phyloP scores from a whole-genome alignment of 768 basidiomycete genomes.

The Panaeolus cyanescens region DNA sequence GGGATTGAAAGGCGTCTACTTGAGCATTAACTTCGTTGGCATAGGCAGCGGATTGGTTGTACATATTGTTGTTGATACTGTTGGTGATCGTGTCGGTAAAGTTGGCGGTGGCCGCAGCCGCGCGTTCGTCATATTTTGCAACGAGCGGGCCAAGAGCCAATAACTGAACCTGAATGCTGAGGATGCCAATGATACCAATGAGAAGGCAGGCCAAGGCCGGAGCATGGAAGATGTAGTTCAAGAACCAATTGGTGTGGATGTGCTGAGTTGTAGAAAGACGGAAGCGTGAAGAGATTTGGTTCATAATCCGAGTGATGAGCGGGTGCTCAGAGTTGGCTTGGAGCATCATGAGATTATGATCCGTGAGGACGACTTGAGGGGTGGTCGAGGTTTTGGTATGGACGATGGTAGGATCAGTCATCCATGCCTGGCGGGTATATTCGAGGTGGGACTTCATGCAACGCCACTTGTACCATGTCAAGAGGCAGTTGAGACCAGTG shows the following conservation, averaged over 20 bases:
- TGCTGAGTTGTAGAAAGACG: conserved; percentile 63
- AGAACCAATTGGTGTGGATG: conserved; percentile 81
- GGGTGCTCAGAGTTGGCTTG: conserved; percentile 72
- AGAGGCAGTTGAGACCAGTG: conserved; percentile 67
- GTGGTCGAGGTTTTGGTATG: conserved; percentile 36
- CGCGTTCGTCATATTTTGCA: conserved; percentile 62
- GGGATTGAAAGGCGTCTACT: conserved; percentile 68
- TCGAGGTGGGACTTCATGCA: conserved; percentile 65
- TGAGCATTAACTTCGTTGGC: conserved; percentile 76
- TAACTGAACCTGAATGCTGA: conserved; percentile 88
- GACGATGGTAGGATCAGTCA: conserved; percentile 64
- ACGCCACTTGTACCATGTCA: conserved; percentile 92
- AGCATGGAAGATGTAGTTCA: conserved; percentile 89
- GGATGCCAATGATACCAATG: conserved; percentile 88
- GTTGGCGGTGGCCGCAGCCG: conserved; percentile 59
- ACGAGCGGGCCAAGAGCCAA: conserved; percentile 75
- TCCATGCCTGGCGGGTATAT: conserved; percentile 77
- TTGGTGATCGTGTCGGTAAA: conserved; percentile 73
- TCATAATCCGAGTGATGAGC: conserved; percentile 65
- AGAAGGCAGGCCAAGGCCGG: conserved; percentile 90
- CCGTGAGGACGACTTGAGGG: conserved; percentile 61
- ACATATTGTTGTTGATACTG: conserved; percentile 83
- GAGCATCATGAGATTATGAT: conserved; percentile 82
- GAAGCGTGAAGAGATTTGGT: conserved; percentile 50
- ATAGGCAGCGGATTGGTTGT: conserved; percentile 75